Conservation (phyloP, 495 filamentous ascomycete genomes). For the Durotheca rogersii region DNA sequence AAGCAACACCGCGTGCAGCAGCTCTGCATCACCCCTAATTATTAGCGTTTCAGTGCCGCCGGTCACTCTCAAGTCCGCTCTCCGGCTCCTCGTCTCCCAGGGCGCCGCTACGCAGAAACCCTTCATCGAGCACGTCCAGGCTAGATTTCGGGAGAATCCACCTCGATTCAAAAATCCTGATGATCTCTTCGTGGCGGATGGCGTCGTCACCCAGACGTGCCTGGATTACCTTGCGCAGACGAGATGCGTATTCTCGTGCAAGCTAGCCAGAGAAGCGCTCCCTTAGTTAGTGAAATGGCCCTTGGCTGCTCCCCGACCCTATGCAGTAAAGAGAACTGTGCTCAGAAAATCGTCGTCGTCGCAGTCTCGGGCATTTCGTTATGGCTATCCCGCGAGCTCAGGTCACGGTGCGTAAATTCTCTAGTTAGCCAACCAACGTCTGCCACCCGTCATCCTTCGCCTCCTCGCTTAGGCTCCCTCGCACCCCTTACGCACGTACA, state of each 20-base stretch:
- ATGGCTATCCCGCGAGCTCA: constrained; percentile 8
- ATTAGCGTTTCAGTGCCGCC: constrained; percentile 18
- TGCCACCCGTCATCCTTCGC: too few relatives aligned
- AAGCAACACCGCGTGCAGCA: not conserved
- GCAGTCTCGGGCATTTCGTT: constrained; percentile 19
- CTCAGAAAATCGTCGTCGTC: constrained; percentile 2
- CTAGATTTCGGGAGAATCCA: constrained; percentile 16
- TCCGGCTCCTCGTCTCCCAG: constrained; percentile 28
- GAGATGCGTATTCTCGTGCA: constrained; percentile 30
- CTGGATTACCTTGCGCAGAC: constrained; percentile 22
- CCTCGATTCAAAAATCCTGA: constrained; percentile 2
- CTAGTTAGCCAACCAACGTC: too few relatives aligned
- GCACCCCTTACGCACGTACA: too few relatives aligned
- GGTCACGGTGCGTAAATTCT: constrained; percentile 1
- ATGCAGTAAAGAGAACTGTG: not conserved
- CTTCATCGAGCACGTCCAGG: constrained; percentile 24
- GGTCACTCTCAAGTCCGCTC: constrained; percentile 21
- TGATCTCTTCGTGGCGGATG: constrained; percentile 14
- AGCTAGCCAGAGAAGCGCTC: constrained; percentile 27
- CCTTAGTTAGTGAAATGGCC: constrained; percentile 12
- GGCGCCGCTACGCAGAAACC: constrained; percentile 23
- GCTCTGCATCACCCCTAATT: constrained; percentile 3
- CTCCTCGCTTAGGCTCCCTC: too few relatives aligned
- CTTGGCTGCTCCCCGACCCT: not conserved
- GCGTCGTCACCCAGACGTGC: constrained; percentile 7